A percentile compares a stretch with the other conserved stretches of the same genome.
Conservation (phyloP, 2,329 filamentous ascomycete genomes). For the Ceratocystiopsis minuta region DNA sequence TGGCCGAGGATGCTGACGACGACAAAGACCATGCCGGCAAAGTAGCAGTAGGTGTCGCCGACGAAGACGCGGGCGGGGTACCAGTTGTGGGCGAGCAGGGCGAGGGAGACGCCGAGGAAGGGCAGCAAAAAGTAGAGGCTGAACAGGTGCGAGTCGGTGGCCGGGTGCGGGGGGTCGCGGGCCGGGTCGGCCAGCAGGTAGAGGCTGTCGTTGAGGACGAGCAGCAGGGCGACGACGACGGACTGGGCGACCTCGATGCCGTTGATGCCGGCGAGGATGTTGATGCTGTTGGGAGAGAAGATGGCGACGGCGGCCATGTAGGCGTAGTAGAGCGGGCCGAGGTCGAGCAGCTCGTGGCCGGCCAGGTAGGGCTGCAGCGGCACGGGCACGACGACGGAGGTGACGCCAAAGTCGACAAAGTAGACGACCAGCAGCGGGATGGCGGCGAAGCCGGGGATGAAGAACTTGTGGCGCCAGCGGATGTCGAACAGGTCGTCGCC, state of each 20-base stretch:
- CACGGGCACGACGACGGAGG: conserved; percentile 78
- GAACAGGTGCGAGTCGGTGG: conserved; percentile 89
- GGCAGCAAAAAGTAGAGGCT: conserved; percentile 87
- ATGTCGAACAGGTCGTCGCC: conserved; percentile 97
- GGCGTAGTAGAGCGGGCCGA: conserved; percentile 71
- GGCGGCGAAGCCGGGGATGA: conserved; percentile 86
- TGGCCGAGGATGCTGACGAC: conserved; percentile 93
- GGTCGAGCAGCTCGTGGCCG: conserved; percentile 63
- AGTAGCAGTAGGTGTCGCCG: conserved; percentile 98
- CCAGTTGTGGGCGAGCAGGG: conserved; percentile 83
- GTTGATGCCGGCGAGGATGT: conserved; percentile 98
- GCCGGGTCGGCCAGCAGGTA: conserved; percentile 52
- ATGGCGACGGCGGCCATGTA: conserved; percentile 97
- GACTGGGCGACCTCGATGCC: conserved; percentile 94
- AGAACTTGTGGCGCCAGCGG: conserved; percentile 95
- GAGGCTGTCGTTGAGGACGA: conserved; percentile 71
- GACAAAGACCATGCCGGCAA: conserved; percentile 96
- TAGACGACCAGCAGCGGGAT: conserved; percentile 92
- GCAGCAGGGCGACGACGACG: conserved; percentile 67
- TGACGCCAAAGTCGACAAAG: conserved; percentile 96
- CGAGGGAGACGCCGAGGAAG: conserved; percentile 80
- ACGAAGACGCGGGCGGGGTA: conserved; percentile 92
- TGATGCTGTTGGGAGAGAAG: conserved; percentile 97
- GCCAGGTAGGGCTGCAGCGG: conserved; percentile 73
- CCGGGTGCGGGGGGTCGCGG: conserved; percentile 50